phyloP scores from a whole-genome alignment of 768 basidiomycete genomes.

The Lyophyllum atratum region DNA sequence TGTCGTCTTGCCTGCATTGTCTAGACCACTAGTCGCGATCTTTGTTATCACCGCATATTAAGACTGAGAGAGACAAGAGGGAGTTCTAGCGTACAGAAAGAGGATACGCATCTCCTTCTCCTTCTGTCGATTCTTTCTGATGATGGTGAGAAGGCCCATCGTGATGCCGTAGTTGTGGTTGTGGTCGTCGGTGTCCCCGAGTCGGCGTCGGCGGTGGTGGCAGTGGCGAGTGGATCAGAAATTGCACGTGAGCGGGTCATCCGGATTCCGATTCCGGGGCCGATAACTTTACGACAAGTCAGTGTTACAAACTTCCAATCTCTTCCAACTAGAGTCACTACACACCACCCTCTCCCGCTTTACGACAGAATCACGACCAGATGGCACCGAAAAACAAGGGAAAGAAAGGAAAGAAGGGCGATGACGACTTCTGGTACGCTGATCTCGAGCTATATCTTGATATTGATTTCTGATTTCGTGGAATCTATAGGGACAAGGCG shows the following conservation, averaged over 20 bases:
- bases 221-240: background rate
- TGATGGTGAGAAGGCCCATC: slow-evolving; percentile 97
- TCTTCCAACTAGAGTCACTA: background rate
- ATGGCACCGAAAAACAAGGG: slow-evolving; percentile 73
- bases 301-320: background rate
- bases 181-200: background rate
- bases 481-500: slow-evolving; percentile 55
- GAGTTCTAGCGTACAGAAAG: slow-evolving; percentile 59
- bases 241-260: slow-evolving; percentile 4
- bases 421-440: slow-evolving; percentile 83
- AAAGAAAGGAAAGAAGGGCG: slow-evolving; percentile 83
- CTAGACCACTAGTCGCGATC: slow-evolving; percentile 71
- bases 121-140: slow-evolving; percentile 93
- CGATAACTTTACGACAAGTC: slow-evolving; percentile 6
- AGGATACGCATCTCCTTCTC: slow-evolving; percentile 96
- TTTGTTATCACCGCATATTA: slow-evolving; percentile 7
- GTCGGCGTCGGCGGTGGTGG: background rate
- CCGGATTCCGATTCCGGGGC: slow-evolving; percentile 7
- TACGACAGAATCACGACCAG: slow-evolving; percentile 12
- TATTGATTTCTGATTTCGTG: slow-evolving; percentile 18
- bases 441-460: slow-evolving; percentile 10
- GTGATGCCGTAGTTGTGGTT: background rate
- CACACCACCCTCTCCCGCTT: background rate
- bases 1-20: slow-evolving; percentile 99
- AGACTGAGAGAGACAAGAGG: slow-evolving; percentile 6